phyloP scores from a whole-genome alignment of 129 eudicot genomes.

The Centrapalus pauciflorus region DNA sequence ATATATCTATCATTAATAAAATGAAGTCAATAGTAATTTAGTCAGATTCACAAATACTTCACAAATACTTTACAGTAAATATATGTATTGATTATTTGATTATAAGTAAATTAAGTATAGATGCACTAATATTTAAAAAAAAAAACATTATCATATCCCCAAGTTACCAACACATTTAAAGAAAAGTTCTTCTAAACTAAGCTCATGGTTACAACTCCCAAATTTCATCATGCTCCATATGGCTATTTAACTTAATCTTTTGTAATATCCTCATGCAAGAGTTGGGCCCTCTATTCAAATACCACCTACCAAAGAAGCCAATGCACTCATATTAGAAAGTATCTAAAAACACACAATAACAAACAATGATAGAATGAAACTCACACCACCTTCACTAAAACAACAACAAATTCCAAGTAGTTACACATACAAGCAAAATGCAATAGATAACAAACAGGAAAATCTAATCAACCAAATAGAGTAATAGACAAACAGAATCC shows the following conservation, averaged over 20 bases:
- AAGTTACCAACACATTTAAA: neutral
- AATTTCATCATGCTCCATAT: too few relatives aligned
- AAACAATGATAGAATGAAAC: neutral
- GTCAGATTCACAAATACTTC: too few relatives aligned
- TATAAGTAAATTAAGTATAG: neutral
- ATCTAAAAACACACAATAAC: neutral
- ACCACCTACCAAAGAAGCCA: slow-evolving; percentile 49
- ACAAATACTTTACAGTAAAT: too few relatives aligned
- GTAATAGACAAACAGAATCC: too few relatives aligned
- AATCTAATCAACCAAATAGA: neutral
- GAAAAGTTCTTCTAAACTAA: neutral
- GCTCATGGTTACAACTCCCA: too few relatives aligned
- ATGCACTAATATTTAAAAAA: neutral
- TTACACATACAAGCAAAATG: neutral
- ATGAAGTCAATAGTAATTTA: too few relatives aligned
- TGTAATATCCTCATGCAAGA: slow-evolving; percentile 68
- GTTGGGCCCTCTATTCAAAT: slow-evolving; percentile 55
- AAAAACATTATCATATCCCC: neutral
- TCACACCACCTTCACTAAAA: neutral
- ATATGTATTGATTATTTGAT: too few relatives aligned
- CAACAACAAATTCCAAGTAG: too few relatives aligned
- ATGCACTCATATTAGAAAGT: neutral
- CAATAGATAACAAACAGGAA: neutral
- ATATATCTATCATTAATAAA: too few relatives aligned
- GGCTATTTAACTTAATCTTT: slow-evolving; percentile 42